Base-by-base conservation (phyloP, 2,329 filamentous ascomycete genomes). In the Amauroascus niger region DNA sequence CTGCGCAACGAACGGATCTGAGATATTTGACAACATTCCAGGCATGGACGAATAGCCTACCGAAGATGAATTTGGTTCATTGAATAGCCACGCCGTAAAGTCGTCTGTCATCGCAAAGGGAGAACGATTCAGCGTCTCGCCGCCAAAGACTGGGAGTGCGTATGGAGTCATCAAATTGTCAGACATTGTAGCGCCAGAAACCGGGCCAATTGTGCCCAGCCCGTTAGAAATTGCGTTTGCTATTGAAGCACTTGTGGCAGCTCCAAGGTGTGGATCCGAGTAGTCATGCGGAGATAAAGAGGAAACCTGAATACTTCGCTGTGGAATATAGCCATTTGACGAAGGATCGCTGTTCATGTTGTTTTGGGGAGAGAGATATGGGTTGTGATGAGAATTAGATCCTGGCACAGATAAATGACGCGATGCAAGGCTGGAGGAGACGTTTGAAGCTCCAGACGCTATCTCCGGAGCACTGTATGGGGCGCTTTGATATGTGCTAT, bases 101-200 rank as follows among this genome's bases (percentile, higher is more conserved):
- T 95, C 88, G 64, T 94, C 88, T 0, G 87, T 85, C 73, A 94
- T 86, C 7, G 86, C 84, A 65, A 91, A 91, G 0, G 91, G 89
- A 2, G 89, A 95, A 54, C 91, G 87, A 61, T 87, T 90, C 56
- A 88, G 83, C 16, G 81, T 84, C 62, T 95, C 88, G 24, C 80
- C 83, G 14, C 88, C 88, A 69, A 96, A 96, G 24, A 96, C 84
- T 0, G 91, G 88, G 61, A 94, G 87, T 3, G 86, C 66, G 56
- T 67, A 74, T 4, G 64, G 62, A 11, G 65, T 62, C 49, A 68
- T 64, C 16, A 68, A 62, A 45, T 74, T 72, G 28, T 63, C 61
- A 20, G 64, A 54, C 18, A 63, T 59, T 26, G 60, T 55, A 54
- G 65, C 57, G 1, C 60, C 62, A 6, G 63, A 52, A 26, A 63